Evolutionary conservation across 192 early-diverging fungal genomes (phyloP).

Genomic region (Linnemannia schmuckeri): DNA sequence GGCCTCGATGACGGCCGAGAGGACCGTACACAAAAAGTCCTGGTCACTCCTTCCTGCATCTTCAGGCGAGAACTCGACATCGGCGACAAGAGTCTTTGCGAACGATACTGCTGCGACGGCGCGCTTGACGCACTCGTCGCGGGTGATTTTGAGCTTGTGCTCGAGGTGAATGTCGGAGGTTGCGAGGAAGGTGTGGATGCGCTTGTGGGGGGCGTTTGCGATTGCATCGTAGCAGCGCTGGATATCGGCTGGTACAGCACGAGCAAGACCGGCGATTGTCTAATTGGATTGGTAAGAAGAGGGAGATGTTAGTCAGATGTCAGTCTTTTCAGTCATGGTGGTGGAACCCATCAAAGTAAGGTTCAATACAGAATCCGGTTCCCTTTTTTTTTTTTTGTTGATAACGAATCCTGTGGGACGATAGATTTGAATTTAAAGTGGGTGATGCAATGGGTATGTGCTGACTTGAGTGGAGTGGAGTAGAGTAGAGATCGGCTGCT

Average conservation of each 20-base stretch:
- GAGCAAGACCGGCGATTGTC: constrained; percentile 90
- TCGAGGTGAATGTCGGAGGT: constrained; percentile 97
- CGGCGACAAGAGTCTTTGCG: constrained; percentile 82
- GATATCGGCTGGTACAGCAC: constrained; percentile 88
- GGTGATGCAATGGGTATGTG: background rate
- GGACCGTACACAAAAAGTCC: constrained; percentile 89
- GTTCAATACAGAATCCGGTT: background rate
- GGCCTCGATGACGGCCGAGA: constrained; percentile 86
- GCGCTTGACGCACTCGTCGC: constrained; percentile 87
- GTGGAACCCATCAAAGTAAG: background rate
- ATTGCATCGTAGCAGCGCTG: constrained; percentile 92
- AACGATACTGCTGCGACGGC: constrained; percentile 85
- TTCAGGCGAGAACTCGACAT: constrained; percentile 96
- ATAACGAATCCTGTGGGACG: background rate
- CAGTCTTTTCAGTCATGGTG: background rate
- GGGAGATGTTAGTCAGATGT: background rate
- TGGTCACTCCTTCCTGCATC: constrained; percentile 93
- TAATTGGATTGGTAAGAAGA: constrained; percentile 35
- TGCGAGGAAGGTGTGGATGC: constrained; percentile 96
- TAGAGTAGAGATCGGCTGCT: too few relatives aligned
- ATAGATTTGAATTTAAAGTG: too few relatives aligned
- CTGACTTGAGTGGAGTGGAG: background rate
- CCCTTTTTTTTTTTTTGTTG: background rate
- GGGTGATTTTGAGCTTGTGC: constrained; percentile 91
- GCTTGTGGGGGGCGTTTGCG: constrained; percentile 83